Evolutionary conservation across 495 filamentous ascomycete species (phyloP), one percentile per base, ranked within the genome.

Genomic region (Aspergillus baeticus): DNA sequence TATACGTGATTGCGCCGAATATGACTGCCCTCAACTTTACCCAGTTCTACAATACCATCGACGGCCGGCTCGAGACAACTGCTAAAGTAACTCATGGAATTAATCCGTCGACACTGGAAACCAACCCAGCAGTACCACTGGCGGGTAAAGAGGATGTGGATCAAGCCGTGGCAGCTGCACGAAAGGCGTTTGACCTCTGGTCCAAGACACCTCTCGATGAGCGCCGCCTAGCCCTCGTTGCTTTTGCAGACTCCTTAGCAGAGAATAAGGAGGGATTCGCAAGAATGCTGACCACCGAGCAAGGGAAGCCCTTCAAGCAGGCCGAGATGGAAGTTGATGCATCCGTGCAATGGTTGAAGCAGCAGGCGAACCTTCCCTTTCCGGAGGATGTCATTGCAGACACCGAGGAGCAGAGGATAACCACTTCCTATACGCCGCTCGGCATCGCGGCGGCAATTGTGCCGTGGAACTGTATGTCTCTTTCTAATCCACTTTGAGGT

Each of bases 291-390:
- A 70, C 63, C 17, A 59, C 62, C 21, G 80, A 83, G 63, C 67
- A 69, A 20, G 81, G 78, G 31, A 83, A 81, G 62, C 76, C 77
- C 6, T 55, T n/a, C n/a, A n/a, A n/a, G n/a, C n/a, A n/a, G n/a
- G n/a, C n/a, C n/a, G n/a, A n/a, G n/a, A n/a, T n/a, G n/a, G n/a
- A n/a, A n/a, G n/a, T n/a, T n/a, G n/a, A n/a, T n/a, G n/a, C n/a
- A n/a, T n/a, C n/a, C n/a, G n/a, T n/a, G n/a, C n/a, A n/a, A n/a
- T n/a, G n/a, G n/a, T n/a, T n/a, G n/a, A n/a, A n/a, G n/a, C n/a
- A n/a, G n/a, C n/a, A n/a, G n/a, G n/a, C n/a, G n/a, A n/a, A n/a
- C n/a, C n/a, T n/a, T n/a, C n/a, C n/a, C n/a, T n/a, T n/a, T n/a
- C n/a, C n/a, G n/a, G n/a, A n/a, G n/a, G n/a, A n/a, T n/a, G n/a